Percentiles rank a stretch among this genome's conserved stretches.
These are phyloP conservation scores for Hamigera avellanea DNA, from an alignment of 495 filamentous ascomycete genomes.

Conservation along the genomic window DNA sequence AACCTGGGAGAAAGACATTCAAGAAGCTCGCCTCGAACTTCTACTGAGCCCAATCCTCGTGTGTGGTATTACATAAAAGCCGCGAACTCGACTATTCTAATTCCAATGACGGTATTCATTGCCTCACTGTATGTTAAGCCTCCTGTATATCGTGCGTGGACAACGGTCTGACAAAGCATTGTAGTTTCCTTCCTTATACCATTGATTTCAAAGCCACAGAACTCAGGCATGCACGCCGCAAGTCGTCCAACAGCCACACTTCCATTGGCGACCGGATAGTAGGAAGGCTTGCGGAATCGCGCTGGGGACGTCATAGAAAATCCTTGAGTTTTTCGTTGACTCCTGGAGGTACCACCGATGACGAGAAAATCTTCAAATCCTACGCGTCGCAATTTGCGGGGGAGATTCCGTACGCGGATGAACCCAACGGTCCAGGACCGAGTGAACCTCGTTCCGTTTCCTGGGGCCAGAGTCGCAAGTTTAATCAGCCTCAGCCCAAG, in stretches of 20 bases:
- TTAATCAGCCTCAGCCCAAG: constrained; percentile 64
- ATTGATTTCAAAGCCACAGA: constrained; percentile 23
- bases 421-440: constrained; percentile 28
- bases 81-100: background rate
- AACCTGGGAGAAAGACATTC: too few relatives aligned
- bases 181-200: constrained; percentile 28
- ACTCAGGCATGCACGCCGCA: constrained; percentile 8
- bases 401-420: constrained; percentile 16
- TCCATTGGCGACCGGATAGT: constrained; percentile 26
- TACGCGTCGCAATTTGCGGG: constrained; percentile 23
- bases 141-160: background rate
- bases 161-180: constrained; percentile 2
- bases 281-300: constrained; percentile 14
- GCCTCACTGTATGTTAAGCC: constrained; percentile 17
- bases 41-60: too few relatives aligned
- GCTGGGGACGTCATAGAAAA: constrained; percentile 11
- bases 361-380: constrained; percentile 48
- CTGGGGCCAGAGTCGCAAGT: constrained; percentile 50
- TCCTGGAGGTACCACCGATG: constrained; percentile 45
- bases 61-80: too few relatives aligned
- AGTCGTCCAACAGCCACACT: constrained; percentile 15
- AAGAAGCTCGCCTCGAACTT: too few relatives aligned
- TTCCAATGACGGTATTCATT: constrained; percentile 19
- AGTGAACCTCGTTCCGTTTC: constrained; percentile 51
- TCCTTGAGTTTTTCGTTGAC: constrained; percentile 34